Conservation (phyloP, 176 grass and related monocot genomes). For the Chloris gayana region DNA sequence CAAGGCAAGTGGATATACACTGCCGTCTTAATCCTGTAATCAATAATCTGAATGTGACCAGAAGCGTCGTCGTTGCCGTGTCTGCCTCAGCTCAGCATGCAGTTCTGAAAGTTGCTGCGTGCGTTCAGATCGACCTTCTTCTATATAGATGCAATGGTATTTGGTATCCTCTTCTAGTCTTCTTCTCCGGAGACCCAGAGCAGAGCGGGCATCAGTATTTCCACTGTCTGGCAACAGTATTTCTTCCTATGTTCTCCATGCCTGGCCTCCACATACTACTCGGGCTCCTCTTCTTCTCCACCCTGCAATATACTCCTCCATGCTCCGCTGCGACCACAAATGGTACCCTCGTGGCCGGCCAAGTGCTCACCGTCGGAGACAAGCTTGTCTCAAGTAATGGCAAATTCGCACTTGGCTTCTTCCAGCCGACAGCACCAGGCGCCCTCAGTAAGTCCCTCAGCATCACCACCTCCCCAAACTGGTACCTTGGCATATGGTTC, state of each 20-base stretch:
- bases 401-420: slow-evolving; percentile 61
- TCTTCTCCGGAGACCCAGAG: not conserved
- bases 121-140: not conserved
- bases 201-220: not conserved
- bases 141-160: not conserved
- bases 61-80: not conserved
- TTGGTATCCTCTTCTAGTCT: not conserved
- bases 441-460: not conserved
- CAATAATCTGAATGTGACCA: not conserved
- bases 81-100: not conserved
- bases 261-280: not conserved
- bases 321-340: not conserved
- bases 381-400: slow-evolving; percentile 46
- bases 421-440: slow-evolving; percentile 16
- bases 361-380: slow-evolving; percentile 22
- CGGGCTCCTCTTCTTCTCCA: not conserved
- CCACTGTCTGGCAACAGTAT: not conserved
- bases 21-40: not conserved
- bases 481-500: slow-evolving; percentile 4
- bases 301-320: not conserved
- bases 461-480: not conserved
- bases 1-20: not conserved
- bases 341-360: slow-evolving; percentile 9
- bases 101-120: not conserved
- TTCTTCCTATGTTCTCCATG: not conserved